Conservation (phyloP, 495 filamentous ascomycete species). For the Glutinoglossum americanum region DNA sequence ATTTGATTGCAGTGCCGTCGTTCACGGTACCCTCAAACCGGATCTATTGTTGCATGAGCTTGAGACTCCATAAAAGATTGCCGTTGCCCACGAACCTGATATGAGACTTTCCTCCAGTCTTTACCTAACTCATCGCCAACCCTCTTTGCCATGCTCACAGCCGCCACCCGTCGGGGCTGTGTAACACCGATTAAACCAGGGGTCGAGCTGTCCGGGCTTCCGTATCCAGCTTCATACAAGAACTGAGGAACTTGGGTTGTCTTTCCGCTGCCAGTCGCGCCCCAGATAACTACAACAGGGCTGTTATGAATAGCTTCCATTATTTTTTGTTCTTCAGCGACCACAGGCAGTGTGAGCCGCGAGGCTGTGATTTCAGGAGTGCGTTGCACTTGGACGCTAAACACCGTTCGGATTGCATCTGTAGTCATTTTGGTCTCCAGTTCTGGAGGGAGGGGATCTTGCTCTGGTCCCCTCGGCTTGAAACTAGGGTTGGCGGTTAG, state of each 20-base stretch:
- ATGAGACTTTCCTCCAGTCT: conserved; percentile 46
- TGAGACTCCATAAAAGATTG: neutral
- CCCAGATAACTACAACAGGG: conserved; percentile 74
- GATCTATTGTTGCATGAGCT: conserved; percentile 32
- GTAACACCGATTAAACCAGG: conserved; percentile 90
- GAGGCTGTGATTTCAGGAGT: conserved; percentile 49
- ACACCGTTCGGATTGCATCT: conserved; percentile 47
- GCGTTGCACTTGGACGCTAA: conserved; percentile 50
- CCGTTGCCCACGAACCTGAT: conserved; percentile 23
- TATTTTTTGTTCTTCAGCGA: conserved; percentile 88
- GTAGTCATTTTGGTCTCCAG: conserved; percentile 33
- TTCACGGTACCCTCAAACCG: conserved; percentile 72
- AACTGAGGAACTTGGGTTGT: conserved; percentile 96
- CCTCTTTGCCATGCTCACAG: conserved; percentile 86
- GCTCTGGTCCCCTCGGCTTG: conserved; percentile 35
- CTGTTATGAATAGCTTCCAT: conserved; percentile 95
- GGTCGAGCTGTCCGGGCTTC: conserved; percentile 48
- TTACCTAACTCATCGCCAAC: conserved; percentile 69
- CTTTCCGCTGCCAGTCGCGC: conserved; percentile 89
- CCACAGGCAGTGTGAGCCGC: conserved; percentile 67
- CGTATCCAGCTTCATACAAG: conserved; percentile 82
- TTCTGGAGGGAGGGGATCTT: conserved; percentile 59
- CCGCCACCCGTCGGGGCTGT: conserved; percentile 80
- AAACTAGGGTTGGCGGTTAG: conserved; percentile 19
- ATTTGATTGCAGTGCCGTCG: conserved; percentile 84